phyloP scores from a whole-genome alignment of 2,329 filamentous ascomycete species.

The Tolypocladium cylindrosporum region DNA sequence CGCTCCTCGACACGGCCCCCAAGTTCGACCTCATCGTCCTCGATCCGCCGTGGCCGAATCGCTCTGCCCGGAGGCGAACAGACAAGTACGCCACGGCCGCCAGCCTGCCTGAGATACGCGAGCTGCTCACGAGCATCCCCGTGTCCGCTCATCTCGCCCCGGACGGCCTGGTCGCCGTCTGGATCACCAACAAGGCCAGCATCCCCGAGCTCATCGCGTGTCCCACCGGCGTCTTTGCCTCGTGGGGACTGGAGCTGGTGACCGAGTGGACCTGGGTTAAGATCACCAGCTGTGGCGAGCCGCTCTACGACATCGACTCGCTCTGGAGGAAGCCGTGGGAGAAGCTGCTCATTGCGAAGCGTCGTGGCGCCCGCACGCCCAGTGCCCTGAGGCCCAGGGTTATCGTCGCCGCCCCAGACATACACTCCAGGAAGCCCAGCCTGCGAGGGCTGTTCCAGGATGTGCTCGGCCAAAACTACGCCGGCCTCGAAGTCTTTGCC shows the following conservation, averaged over 20 bases:
- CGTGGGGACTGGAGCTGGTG: conserved; percentile 55
- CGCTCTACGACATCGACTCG: conserved; percentile 50
- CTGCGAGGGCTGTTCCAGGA: conserved; percentile 50
- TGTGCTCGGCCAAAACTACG: conserved; percentile 39
- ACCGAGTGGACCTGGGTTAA: conserved; percentile 78
- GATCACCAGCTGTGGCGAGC: conserved; percentile 53
- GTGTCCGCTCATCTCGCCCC: conserved; percentile 41
- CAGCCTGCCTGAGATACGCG: conserved; percentile 33
- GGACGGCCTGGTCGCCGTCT: conserved; percentile 56
- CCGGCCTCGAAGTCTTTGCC: conserved; percentile 67
- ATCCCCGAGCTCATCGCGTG: conserved; percentile 44
- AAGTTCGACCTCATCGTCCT: conserved; percentile 59
- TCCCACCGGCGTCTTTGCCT: conserved; percentile 46
- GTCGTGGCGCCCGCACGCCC: conserved; percentile 17
- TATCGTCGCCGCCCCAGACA: conserved; percentile 60
- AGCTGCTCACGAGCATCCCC: conserved; percentile 45
- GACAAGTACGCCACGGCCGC: conserved; percentile 37
- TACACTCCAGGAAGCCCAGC: conserved; percentile 73
- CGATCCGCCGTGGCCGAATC: conserved; percentile 76
- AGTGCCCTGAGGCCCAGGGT: conserved; percentile 34
- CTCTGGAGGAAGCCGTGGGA: conserved; percentile 70
- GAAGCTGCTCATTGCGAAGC: conserved; percentile 52
- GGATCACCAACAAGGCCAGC: conserved; percentile 66
- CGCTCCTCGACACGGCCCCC: conserved; percentile 33
- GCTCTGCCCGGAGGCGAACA: conserved; percentile 54